A percentile compares a stretch with the other conserved stretches of the same genome.
Conservation (phyloP, 78 protist genomes). For the Planoprotostelium fungivorum region DNA sequence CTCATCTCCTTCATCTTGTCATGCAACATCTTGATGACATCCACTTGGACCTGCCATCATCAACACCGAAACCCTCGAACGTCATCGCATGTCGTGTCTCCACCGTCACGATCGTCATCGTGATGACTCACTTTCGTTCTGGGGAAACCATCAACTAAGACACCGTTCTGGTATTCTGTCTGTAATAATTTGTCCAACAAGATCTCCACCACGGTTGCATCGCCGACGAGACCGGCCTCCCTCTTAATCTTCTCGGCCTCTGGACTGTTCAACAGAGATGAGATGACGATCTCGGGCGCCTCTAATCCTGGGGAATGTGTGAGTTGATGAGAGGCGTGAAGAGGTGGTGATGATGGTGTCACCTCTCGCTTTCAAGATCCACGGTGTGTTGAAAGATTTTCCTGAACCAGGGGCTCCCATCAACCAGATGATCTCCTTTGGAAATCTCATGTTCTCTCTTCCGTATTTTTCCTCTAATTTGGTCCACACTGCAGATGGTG, state of each 20-base stretch:
- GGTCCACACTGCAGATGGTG: slow-evolving; percentile 21
- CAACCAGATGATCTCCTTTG: slow-evolving; percentile 66
- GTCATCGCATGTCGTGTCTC: too few relatives aligned
- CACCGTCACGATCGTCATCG: too few relatives aligned
- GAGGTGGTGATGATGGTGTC: too few relatives aligned
- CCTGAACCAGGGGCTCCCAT: slow-evolving; percentile 78
- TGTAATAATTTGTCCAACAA: slow-evolving; percentile 32
- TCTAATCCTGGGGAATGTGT: too few relatives aligned
- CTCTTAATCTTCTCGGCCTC: slow-evolving; percentile 17
- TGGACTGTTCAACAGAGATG: slow-evolving; percentile 16
- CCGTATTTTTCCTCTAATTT: slow-evolving; percentile 38
- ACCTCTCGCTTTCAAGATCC: slow-evolving; percentile 38
- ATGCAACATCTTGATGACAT: slow-evolving; percentile 41
- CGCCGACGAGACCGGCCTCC: slow-evolving; percentile 59
- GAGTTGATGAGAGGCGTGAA: too few relatives aligned
- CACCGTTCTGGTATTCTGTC: slow-evolving; percentile 47
- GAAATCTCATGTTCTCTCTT: slow-evolving; percentile 42
- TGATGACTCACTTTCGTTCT: slow-evolving; percentile 25
- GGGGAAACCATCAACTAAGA: slow-evolving; percentile 76
- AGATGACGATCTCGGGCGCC: slow-evolving; percentile 56
- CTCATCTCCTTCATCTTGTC: slow-evolving; percentile 58
- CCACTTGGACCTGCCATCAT: slow-evolving; percentile 52
- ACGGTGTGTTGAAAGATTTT: slow-evolving; percentile 69
- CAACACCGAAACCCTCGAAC: too few relatives aligned
- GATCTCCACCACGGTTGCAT: slow-evolving; percentile 32